Evolutionary conservation across 768 basidiomycete species (phyloP).

Genomic region (Boletus barrowsii): DNA sequence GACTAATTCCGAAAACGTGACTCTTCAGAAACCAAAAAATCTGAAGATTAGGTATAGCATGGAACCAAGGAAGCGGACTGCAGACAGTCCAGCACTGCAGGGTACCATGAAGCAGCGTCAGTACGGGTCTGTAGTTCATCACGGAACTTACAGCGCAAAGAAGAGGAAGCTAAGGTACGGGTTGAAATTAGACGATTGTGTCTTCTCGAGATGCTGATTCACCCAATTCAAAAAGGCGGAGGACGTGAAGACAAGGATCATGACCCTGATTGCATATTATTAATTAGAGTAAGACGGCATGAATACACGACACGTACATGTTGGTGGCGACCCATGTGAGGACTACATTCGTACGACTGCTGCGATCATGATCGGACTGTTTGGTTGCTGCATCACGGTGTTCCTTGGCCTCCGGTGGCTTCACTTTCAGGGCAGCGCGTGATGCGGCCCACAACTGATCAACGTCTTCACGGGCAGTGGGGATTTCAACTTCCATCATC

Average conservation of each 20-base stretch:
- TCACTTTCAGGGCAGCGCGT: slow-evolving; percentile 62
- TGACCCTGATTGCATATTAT: slow-evolving; percentile 39
- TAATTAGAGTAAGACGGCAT: background rate
- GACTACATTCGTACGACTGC: slow-evolving; percentile 81
- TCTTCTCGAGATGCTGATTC: slow-evolving; percentile 48
- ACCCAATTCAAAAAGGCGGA: slow-evolving; percentile 76
- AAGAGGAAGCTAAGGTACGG: slow-evolving; percentile 89
- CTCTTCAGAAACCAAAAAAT: slow-evolving; percentile 55
- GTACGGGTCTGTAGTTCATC: background rate
- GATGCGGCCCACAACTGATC: slow-evolving; percentile 85
- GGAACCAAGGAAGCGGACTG: slow-evolving; percentile 78
- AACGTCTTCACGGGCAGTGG: slow-evolving; percentile 80
- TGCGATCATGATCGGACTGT: slow-evolving; percentile 83
- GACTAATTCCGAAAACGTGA: background rate
- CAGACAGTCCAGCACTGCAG: slow-evolving; percentile 71
- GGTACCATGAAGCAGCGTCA: slow-evolving; percentile 2
- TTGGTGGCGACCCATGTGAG: slow-evolving; percentile 83
- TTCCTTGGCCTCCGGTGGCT: slow-evolving; percentile 70
- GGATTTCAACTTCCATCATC: slow-evolving; percentile 81
- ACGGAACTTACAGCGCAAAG: slow-evolving; percentile 48
- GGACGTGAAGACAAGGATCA: slow-evolving; percentile 77
- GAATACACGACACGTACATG: slow-evolving; percentile 49
- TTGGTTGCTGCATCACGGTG: slow-evolving; percentile 86
- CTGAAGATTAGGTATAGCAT: slow-evolving; percentile 75
- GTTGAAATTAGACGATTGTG: slow-evolving; percentile 64